These are phyloP conservation scores for Chamaecrista fasciculata DNA, from an alignment of 306 rosid species.

Conservation along the genomic window DNA sequence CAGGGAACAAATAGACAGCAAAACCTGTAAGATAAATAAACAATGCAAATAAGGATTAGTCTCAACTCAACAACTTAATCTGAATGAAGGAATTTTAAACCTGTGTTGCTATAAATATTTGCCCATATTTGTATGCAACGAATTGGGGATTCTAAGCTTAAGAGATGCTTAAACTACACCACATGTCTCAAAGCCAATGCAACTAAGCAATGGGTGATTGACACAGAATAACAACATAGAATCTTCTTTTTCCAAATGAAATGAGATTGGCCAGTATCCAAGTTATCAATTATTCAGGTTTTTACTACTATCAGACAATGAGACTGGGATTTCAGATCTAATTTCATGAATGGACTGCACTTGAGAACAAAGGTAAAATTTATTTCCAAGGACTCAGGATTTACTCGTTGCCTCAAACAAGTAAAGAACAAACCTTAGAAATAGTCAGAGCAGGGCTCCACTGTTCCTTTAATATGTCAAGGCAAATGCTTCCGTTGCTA, in stretches of 20 bases:
- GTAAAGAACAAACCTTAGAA: slow-evolving; percentile 61
- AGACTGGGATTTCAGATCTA: background rate
- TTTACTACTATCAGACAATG: background rate
- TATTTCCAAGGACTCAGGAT: background rate
- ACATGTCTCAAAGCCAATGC: background rate
- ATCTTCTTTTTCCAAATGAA: background rate
- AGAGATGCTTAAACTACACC: background rate
- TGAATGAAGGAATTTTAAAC: background rate
- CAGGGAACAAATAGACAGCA: slow-evolving; percentile 84
- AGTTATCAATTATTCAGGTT: background rate
- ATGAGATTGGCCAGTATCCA: background rate
- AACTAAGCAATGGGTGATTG: background rate
- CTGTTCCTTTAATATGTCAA: slow-evolving; percentile 92
- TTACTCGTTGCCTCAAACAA: background rate
- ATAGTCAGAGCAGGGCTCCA: slow-evolving; percentile 97
- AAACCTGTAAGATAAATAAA: slow-evolving; percentile 40
- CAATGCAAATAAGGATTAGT: background rate
- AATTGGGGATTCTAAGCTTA: background rate
- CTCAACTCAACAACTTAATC: background rate
- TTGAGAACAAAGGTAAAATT: background rate
- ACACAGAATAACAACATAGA: background rate
- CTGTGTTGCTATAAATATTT: background rate
- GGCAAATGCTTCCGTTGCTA: slow-evolving; percentile 96
- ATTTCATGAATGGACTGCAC: background rate
- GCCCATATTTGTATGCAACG: background rate